These are phyloP conservation scores for Ascochyta koolunga DNA, from an alignment of 2,329 filamentous ascomycete species.

Conservation along the genomic window DNA sequence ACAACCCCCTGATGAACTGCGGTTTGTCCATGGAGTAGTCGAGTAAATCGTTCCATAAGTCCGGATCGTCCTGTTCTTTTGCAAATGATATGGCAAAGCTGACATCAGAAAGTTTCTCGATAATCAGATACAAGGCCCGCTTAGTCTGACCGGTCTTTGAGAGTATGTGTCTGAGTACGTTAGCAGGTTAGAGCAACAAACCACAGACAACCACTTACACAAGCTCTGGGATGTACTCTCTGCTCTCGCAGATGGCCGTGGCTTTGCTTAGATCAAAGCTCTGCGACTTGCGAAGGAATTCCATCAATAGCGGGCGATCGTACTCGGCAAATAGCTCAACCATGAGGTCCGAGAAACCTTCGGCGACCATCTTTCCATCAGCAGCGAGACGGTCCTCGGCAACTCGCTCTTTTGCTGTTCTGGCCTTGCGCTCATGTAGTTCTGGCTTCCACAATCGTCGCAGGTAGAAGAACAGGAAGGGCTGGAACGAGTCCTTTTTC, in stretches of 20 bases:
- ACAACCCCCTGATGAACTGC: slow-evolving; percentile 85
- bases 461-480: slow-evolving; percentile 93
- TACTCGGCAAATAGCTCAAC: slow-evolving; percentile 86
- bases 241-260: slow-evolving; percentile 76
- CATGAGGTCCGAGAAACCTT: slow-evolving; percentile 85
- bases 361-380: slow-evolving; percentile 73
- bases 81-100: slow-evolving; percentile 92
- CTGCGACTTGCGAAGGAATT: slow-evolving; percentile 83
- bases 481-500: slow-evolving; percentile 62
- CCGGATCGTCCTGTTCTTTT: slow-evolving; percentile 88
- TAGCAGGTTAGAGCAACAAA: slow-evolving; percentile 10
- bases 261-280: slow-evolving; percentile 87
- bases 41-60: slow-evolving; percentile 93
- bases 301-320: slow-evolving; percentile 79
- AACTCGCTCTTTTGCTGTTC: slow-evolving; percentile 48
- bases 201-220: slow-evolving; percentile 57
- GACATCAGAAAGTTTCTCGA: slow-evolving; percentile 89
- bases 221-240: slow-evolving; percentile 86
- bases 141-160: slow-evolving; percentile 96
- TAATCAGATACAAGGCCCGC: slow-evolving; percentile 87
- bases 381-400: slow-evolving; percentile 54
- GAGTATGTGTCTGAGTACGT: slow-evolving; percentile 70
- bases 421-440: slow-evolving; percentile 55
- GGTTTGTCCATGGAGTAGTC: slow-evolving; percentile 98
- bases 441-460: slow-evolving; percentile 83